These are phyloP conservation scores for Chrysoporthe deuterocubensis DNA, from an alignment of 2,329 filamentous ascomycete species.

Conservation along the genomic window DNA sequence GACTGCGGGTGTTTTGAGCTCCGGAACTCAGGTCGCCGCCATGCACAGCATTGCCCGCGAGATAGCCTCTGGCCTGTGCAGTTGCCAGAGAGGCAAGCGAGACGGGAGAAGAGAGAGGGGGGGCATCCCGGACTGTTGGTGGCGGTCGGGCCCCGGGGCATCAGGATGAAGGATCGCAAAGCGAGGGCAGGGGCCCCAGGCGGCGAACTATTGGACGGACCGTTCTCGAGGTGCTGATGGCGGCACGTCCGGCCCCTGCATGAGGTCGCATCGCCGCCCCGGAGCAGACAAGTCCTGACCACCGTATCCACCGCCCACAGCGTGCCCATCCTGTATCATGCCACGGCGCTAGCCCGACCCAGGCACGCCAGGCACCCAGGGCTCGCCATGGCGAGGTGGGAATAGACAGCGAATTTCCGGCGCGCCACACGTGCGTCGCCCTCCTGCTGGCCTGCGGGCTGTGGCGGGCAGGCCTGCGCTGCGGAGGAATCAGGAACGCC, in stretches of 20 bases:
- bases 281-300: not conserved
- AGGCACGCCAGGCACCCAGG: not conserved
- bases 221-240: not conserved
- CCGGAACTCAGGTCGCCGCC: not conserved
- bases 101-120: not conserved
- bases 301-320: not conserved
- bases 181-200: not conserved
- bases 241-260: conserved; percentile 3
- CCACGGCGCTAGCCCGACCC: not conserved
- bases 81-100: conserved; percentile 1
- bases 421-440: not conserved
- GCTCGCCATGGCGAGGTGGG: not conserved
- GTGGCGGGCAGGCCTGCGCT: not conserved
- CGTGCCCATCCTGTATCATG: not conserved
- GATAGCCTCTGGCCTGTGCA: not conserved
- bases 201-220: conserved; percentile 1
- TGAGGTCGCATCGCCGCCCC: conserved; percentile 13
- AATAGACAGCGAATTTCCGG: conserved; percentile 5
- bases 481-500: conserved; percentile 2
- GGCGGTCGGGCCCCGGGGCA: not conserved
- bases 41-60: not conserved
- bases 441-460: not conserved
- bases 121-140: not conserved
- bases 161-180: conserved; percentile 7
- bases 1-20: not conserved